A percentile compares a stretch with the other conserved stretches of the same genome.
Conservation (phyloP, 345 rosid genomes). For the Passiflora organensis region DNA sequence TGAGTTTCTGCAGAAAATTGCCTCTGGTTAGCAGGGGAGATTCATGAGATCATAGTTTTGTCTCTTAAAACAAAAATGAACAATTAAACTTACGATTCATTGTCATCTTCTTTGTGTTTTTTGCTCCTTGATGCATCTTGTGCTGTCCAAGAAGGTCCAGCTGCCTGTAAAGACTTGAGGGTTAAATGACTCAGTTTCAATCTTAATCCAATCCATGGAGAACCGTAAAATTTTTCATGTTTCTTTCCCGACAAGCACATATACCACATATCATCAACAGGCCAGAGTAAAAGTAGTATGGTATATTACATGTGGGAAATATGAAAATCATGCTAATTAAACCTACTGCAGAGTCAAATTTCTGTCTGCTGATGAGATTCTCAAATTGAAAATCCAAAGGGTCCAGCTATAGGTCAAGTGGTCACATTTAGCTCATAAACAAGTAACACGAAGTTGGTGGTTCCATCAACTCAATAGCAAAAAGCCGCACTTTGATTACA, state of each 20-base stretch:
- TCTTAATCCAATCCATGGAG: background rate
- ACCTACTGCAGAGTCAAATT: background rate
- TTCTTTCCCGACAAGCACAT: background rate
- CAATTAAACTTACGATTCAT: constrained; percentile 44
- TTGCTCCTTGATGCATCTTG: constrained; percentile 48
- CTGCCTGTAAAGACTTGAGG: constrained; percentile 34
- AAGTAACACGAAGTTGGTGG: background rate
- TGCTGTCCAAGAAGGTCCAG: constrained; percentile 32
- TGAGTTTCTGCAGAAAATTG: constrained; percentile 32
- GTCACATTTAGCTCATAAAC: background rate
- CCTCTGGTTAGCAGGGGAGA: constrained; percentile 5
- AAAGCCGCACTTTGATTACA: background rate
- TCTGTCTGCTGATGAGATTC: background rate
- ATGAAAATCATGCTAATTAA: no score
- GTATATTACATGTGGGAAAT: no score
- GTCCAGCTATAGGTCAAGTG: background rate
- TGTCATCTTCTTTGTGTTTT: constrained; percentile 24
- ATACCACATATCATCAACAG: no score
- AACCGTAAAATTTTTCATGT: background rate
- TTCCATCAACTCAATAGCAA: background rate
- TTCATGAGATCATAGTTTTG: background rate
- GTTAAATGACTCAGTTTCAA: constrained; percentile 8
- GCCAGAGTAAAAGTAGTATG: no score
- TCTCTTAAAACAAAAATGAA: background rate
- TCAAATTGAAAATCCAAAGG: no score